Base-by-base conservation (phyloP, 192 early-diverging fungal species). In the Dissophora globulifera region DNA sequence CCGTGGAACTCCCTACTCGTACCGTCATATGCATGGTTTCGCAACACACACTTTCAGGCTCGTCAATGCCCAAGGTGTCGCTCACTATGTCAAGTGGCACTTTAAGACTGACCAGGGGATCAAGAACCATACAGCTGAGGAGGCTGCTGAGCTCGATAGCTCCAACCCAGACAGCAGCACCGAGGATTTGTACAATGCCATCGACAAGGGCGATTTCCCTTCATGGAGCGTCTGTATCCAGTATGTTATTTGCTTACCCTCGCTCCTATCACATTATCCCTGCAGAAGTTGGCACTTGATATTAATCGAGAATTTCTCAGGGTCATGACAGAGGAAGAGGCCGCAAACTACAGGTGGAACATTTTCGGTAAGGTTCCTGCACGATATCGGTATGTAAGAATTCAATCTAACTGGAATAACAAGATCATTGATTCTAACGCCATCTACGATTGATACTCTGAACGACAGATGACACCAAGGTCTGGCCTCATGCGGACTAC, bases 31-130 rank as follows among this genome's bases (percentile, higher is more conserved):
- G 88, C 83, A 93, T 79, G 94, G 92, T 41, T 95, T 85, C 81
- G 90, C 88, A 27, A 89, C 88, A 59, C 93, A 95, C 79, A 85
- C 92, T 26, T 83, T 92, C 55, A 90, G 88, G 64, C 80, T 93
- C 26, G 89, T 95, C 52, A 84, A 89, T 68, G 81, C 78, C 35
- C 66, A 89, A 29, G 93, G 92, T 41, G 79, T 87, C 38, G 83
- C 79, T 79, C 79, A 81, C 32, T 91, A 91, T 50, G 92, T 92
- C 84, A 95, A 95, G 84, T 93, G 91, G 88, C 93, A 95, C 84
- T 93, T 88, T 82, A 89, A 85, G 67, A 90, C 92, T 50, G 83
- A 91, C 66, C 89, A 90, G 67, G 94, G 94, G 27, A 85, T 90
- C 82, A 89, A 93, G 83, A 91, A 88, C 84, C 67, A 89, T 20